phyloP scores from a whole-genome alignment of 441 rosid genomes.

The Populus hybrid region DNA sequence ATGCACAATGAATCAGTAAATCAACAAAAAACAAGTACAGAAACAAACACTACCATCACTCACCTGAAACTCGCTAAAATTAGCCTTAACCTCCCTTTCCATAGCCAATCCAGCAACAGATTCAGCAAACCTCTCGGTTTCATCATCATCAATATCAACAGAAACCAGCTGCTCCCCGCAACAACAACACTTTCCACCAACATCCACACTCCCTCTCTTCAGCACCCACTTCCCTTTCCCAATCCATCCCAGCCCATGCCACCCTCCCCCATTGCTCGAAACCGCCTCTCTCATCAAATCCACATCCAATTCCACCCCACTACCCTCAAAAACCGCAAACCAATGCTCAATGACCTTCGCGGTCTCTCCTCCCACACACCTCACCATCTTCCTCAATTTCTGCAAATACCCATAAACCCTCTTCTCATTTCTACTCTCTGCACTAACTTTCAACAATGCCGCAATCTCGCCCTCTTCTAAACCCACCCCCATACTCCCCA shows the following conservation, averaged over 20 bases:
- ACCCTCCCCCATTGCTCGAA: conserved; percentile 74
- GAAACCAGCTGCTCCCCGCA: conserved; percentile 56
- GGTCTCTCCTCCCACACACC: conserved; percentile 55
- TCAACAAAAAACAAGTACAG: no score
- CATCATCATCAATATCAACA: conserved; percentile 62
- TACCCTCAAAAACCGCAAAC: conserved; percentile 43
- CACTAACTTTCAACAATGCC: conserved; percentile 67
- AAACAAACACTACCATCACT: conserved; percentile 4
- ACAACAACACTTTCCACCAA: conserved; percentile 51
- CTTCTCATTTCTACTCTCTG: conserved; percentile 37
- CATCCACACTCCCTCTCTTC: conserved; percentile 44
- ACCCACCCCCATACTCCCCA: conserved; percentile 44
- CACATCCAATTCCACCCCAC: conserved; percentile 22
- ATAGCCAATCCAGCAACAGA: conserved; percentile 70
- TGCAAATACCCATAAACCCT: conserved; percentile 73
- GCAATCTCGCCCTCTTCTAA: conserved; percentile 62
- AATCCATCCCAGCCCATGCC: conserved; percentile 88
- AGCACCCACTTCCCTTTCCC: conserved; percentile 68
- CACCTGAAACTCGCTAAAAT: conserved; percentile 83
- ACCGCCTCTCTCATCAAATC: conserved; percentile 35
- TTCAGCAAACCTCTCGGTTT: conserved; percentile 57
- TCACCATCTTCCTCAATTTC: conserved; percentile 55
- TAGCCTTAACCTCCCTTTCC: conserved; percentile 69
- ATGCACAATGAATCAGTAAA: no score
- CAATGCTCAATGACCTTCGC: conserved; percentile 52